Percentiles rank a stretch among this genome's conserved stretches.
phyloP scores from a whole-genome alignment of 1,284 basidiomycete species.

The Cutaneotrichosporon sp. region DNA sequence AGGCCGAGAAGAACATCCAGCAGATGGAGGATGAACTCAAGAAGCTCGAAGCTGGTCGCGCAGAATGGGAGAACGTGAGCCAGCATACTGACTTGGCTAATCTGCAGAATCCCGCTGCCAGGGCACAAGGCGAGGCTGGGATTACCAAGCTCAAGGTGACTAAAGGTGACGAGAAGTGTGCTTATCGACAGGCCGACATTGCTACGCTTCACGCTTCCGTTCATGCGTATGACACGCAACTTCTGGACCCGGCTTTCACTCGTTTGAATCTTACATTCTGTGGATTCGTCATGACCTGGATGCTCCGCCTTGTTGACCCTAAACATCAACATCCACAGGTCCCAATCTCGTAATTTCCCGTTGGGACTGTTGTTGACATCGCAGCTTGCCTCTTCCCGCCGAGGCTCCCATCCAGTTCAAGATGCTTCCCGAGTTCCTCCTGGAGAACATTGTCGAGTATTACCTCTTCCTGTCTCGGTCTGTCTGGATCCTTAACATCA shows the following conservation, averaged over 20 bases:
- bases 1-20: conserved; percentile 68
- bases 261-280: conserved; percentile 78
- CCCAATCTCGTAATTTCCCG: conserved; percentile 61
- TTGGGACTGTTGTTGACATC: conserved; percentile 8
- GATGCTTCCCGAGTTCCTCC: conserved; percentile 88
- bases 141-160: conserved; percentile 71
- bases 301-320: conserved; percentile 89
- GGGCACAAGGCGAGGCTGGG: conserved; percentile 59
- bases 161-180: background rate
- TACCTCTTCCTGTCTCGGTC: conserved; percentile 79
- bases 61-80: conserved; percentile 64
- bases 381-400: conserved; percentile 76
- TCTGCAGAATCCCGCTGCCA: conserved; percentile 45
- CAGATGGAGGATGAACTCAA: conserved; percentile 77
- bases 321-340: conserved; percentile 72
- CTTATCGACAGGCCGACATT: conserved; percentile 61
- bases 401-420: conserved; percentile 83
- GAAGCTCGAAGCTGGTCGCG: conserved; percentile 69
- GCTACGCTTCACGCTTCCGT: conserved; percentile 66
- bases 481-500: conserved; percentile 33
- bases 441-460: conserved; percentile 93
- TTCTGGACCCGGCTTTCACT: conserved; percentile 81
- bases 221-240: conserved; percentile 77
- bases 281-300: conserved; percentile 90
- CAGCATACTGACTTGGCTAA: conserved; percentile 20